phyloP scores from a whole-genome alignment of 805 yeast genomes.

The Pichia paraexigua region DNA sequence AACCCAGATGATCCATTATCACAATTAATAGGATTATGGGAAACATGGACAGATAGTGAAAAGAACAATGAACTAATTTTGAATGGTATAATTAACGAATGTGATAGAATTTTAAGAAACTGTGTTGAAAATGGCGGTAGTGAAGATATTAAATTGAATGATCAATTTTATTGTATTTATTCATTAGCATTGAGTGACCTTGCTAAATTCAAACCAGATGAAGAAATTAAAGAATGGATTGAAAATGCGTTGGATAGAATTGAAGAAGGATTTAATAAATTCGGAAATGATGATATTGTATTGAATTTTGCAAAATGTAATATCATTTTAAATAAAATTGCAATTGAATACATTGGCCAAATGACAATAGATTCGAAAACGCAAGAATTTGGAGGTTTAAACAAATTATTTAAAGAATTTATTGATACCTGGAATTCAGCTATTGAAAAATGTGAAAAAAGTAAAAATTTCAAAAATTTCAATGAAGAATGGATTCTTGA shows the following conservation, averaged over 20 bases:
- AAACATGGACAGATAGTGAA: conserved; percentile 47
- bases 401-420: conserved; percentile 37
- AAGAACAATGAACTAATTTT: conserved; percentile 57
- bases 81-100: conserved; percentile 87
- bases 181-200: conserved; percentile 63
- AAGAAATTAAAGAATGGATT: conserved; percentile 34
- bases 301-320: conserved; percentile 49
- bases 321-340: conserved; percentile 49
- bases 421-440: conserved; percentile 39
- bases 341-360: conserved; percentile 47
- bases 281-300: conserved; percentile 33
- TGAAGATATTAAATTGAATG: conserved; percentile 30
- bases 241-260: conserved; percentile 68
- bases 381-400: conserved; percentile 31
- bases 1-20: conserved; percentile 75
- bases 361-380: conserved; percentile 35
- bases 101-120: conserved; percentile 68
- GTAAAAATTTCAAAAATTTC: conserved; percentile 13
- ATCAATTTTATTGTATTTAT: conserved; percentile 63
- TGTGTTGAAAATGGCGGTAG: conserved; percentile 24
- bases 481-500: conserved; percentile 34
- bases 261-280: conserved; percentile 45
- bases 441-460: conserved; percentile 25
- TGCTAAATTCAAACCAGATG: conserved; percentile 39
- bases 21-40: conserved; percentile 68